phyloP scores from a whole-genome alignment of 768 basidiomycete genomes.

The Tylopilus plumbeoviolaceoides region DNA sequence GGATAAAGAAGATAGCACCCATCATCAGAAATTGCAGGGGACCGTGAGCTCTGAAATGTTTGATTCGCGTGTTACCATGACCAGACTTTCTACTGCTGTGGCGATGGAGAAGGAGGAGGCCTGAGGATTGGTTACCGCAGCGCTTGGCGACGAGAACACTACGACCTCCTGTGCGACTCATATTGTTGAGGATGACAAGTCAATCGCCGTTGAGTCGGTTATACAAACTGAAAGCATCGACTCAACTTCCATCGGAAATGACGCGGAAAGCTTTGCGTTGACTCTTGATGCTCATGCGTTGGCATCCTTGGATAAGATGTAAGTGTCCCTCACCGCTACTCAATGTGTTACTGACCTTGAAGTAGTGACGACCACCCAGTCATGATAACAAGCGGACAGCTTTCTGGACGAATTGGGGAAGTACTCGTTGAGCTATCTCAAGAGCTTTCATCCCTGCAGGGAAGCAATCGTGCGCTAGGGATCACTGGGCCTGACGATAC shows the following conservation, averaged over 20 bases:
- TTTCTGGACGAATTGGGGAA: background rate
- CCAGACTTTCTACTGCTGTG: no score
- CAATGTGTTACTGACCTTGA: background rate
- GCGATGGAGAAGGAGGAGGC: no score
- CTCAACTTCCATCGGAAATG: background rate
- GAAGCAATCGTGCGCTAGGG: background rate
- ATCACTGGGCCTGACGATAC: background rate
- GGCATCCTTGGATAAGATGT: background rate
- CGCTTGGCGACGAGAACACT: no score
- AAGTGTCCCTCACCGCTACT: background rate
- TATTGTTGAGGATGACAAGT: background rate
- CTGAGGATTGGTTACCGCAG: no score
- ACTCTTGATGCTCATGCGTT: background rate
- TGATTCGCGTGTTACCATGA: no score
- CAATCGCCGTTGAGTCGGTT: background rate
- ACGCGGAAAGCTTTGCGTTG: background rate
- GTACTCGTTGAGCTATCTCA: no score
- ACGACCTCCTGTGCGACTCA: no score
- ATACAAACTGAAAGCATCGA: background rate
- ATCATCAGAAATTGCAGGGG: no score
- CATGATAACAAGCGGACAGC: background rate
- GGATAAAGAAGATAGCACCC: no score
- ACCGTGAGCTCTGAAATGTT: no score
- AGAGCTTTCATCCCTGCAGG: background rate
- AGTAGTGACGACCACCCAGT: background rate